These are phyloP conservation scores for Malus orientalis DNA, from an alignment of 306 rosid genomes.

Conservation along the genomic window DNA sequence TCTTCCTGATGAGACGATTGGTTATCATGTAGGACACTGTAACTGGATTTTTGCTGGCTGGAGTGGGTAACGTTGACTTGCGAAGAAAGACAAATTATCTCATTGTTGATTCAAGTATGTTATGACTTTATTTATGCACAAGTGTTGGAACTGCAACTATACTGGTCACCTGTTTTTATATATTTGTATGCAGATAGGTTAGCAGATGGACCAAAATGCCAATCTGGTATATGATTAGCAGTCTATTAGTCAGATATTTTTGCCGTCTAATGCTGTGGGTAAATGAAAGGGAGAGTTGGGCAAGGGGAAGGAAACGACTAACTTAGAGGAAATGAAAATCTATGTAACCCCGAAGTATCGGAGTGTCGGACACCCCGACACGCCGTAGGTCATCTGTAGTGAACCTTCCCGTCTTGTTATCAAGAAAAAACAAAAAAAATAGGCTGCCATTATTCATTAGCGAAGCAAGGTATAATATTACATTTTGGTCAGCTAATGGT, in stretches of 20 bases:
- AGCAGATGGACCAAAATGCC: not conserved
- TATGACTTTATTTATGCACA: not conserved
- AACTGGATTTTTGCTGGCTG: constrained; percentile 90
- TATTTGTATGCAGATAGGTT: not conserved
- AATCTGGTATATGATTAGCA: not conserved
- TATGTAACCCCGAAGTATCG: no score
- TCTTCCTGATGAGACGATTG: not conserved
- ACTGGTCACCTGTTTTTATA: not conserved
- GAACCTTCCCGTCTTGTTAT: not conserved
- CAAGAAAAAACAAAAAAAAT: no score
- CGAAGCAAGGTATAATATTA: not conserved
- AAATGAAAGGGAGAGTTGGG: not conserved
- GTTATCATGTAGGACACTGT: constrained; percentile 58
- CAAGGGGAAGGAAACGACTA: not conserved
- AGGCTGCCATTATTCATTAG: not conserved
- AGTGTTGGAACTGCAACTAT: not conserved
- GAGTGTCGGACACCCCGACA: no score
- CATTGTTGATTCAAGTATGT: constrained; percentile 85
- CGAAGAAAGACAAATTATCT: constrained; percentile 94
- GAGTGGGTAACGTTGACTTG: constrained; percentile 92
- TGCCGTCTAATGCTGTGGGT: not conserved
- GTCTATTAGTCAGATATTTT: not conserved
- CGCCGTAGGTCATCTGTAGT: no score
- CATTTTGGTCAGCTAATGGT: not conserved
- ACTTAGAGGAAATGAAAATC: not conserved